phyloP scores from a whole-genome alignment of 2,329 filamentous ascomycete species.

The Aureobasidium sp. region DNA sequence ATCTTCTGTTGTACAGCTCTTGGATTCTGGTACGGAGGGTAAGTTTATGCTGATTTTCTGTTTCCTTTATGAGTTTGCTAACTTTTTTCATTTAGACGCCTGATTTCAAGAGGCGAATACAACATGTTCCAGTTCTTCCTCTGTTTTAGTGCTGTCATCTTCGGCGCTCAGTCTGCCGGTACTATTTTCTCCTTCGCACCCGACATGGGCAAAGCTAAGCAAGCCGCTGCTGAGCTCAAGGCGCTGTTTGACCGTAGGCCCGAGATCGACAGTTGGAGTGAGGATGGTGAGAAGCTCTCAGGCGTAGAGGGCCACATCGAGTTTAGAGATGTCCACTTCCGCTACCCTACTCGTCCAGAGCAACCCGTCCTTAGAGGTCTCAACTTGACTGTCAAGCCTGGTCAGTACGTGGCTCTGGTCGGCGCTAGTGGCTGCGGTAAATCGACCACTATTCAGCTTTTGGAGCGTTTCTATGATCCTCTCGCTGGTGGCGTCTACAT shows the following conservation, averaged over 20 bases:
- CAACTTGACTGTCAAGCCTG: conserved; percentile 64
- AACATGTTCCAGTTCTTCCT: conserved; percentile 83
- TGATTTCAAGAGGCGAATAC: conserved; percentile 67
- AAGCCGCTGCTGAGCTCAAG: conserved; percentile 74
- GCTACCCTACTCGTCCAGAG: conserved; percentile 84
- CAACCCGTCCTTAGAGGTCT: conserved; percentile 87
- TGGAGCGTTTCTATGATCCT: conserved; percentile 94
- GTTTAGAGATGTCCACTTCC: conserved; percentile 88
- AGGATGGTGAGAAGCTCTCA: conserved; percentile 56
- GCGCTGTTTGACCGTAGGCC: conserved; percentile 77
- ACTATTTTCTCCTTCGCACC: conserved; percentile 84
- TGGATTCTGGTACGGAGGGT: conserved; percentile 74
- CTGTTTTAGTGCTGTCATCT: conserved; percentile 81
- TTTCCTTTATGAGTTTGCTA: neutral
- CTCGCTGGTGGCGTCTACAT: conserved; percentile 72
- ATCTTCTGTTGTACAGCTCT: conserved; percentile 77
- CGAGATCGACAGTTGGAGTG: conserved; percentile 72
- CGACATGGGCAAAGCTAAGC: conserved; percentile 87
- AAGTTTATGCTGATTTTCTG: neutral
- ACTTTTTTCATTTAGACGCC: conserved; percentile 16
- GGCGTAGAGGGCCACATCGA: conserved; percentile 71
- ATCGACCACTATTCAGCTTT: conserved; percentile 81
- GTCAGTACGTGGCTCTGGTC: conserved; percentile 81
- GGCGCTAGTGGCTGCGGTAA: conserved; percentile 95
- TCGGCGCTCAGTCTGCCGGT: conserved; percentile 85